Conservation (phyloP, 2,329 filamentous ascomycete species). For the Pyrenochaeta sp. region DNA sequence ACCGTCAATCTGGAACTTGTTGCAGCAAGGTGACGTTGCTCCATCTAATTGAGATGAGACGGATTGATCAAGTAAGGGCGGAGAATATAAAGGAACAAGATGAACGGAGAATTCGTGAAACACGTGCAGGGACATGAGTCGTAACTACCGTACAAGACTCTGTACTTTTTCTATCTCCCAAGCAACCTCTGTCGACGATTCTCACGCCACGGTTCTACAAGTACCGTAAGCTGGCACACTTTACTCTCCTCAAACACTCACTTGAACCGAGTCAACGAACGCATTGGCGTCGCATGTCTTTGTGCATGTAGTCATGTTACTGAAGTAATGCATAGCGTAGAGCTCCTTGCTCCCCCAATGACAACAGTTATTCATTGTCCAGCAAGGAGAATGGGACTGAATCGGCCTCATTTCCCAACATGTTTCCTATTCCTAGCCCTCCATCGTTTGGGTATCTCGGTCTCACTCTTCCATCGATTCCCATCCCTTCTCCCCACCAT, state of each 20-base stretch:
- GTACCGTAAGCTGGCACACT: not conserved
- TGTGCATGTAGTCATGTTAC: not conserved
- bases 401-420: not conserved
- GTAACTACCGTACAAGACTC: not conserved
- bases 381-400: not conserved
- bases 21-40: slow-evolving; percentile 7
- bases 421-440: not conserved
- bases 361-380: not conserved
- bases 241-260: not conserved
- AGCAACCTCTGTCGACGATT: too few relatives aligned
- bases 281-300: not conserved
- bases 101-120: slow-evolving; percentile 22
- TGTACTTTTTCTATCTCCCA: not conserved
- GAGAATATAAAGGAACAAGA: not conserved
- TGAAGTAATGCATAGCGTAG: not conserved
- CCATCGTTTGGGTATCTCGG: slow-evolving; percentile 24
- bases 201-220: not conserved
- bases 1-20: not conserved
- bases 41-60: slow-evolving; percentile 20
- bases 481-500: slow-evolving; percentile 46
- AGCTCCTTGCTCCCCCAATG: not conserved
- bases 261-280: not conserved
- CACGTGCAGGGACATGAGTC: slow-evolving; percentile 7
- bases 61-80: slow-evolving; percentile 12
- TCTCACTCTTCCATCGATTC: slow-evolving; percentile 54